Percentiles rank a stretch among this genome's conserved stretches.
These are phyloP conservation scores for Pythium pyrilobum DNA, from an alignment of 352 stramenopile species.

Conservation along the genomic window DNA sequence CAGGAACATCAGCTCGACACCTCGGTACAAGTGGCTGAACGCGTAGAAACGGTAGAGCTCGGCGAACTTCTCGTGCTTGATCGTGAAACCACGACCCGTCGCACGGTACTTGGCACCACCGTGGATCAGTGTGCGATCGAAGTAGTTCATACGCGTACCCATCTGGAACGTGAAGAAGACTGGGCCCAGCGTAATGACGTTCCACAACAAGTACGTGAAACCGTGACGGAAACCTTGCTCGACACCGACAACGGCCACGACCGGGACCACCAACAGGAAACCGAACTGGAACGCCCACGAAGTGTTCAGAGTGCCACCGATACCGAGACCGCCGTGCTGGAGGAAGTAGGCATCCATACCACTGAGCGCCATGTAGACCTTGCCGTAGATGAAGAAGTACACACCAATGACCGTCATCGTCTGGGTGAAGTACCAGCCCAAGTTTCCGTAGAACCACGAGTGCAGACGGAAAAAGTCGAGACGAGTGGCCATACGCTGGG, in stretches of 20 bases:
- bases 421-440: constrained; percentile 98
- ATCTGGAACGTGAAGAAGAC: constrained; percentile 99
- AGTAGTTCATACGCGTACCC: constrained; percentile 98
- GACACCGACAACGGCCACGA: constrained; percentile 96
- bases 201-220: constrained; percentile 91
- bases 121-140: constrained; percentile 96
- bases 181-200: constrained; percentile 96
- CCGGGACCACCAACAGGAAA: constrained; percentile 95
- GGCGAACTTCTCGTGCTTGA: constrained; percentile 97
- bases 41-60: constrained; percentile 98
- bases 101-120: constrained; percentile 97
- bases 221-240: constrained; percentile 95
- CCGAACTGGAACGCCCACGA: constrained; percentile 95
- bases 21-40: constrained; percentile 97
- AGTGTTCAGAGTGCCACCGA: constrained; percentile 93
- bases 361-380: constrained; percentile 93
- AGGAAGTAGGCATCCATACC: constrained; percentile 91
- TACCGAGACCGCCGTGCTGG: constrained; percentile 89
- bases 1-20: constrained; percentile 91
- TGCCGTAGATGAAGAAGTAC: constrained; percentile 98
- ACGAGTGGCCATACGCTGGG: constrained; percentile 92
- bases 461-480: constrained; percentile 97
- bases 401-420: constrained; percentile 97
- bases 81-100: constrained; percentile 98
- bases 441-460: constrained; percentile 98